Conservation (phyloP, 257 asterid species). For the Gardenia jasminoides region DNA sequence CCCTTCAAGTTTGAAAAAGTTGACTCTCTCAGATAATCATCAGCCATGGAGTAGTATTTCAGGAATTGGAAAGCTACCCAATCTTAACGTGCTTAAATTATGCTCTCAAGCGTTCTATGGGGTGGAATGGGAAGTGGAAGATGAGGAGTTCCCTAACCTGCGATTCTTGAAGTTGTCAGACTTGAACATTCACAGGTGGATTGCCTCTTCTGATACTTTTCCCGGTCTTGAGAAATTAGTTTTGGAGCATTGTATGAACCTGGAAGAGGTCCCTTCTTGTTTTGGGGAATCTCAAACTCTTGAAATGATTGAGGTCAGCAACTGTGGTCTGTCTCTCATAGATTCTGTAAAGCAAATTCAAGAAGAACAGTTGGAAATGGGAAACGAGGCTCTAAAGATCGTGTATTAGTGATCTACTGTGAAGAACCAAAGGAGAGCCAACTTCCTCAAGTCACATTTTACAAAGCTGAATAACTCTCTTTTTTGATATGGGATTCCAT, state of each 20-base stretch:
- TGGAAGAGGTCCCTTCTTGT: slow-evolving; percentile 8
- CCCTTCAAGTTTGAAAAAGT: neutral
- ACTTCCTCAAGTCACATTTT: no score
- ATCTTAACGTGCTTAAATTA: slow-evolving; percentile 19
- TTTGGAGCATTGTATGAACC: neutral
- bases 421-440: no score
- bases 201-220: neutral
- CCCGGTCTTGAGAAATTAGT: slow-evolving; percentile 8
- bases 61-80: slow-evolving; percentile 5
- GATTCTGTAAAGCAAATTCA: no score
- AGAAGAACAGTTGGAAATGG: no score
- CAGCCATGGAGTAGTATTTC: neutral
- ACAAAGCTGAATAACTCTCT: no score
- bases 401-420: no score
- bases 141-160: slow-evolving; percentile 2
- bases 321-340: neutral
- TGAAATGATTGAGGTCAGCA: neutral
- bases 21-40: neutral
- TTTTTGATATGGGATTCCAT: no score
- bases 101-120: neutral
- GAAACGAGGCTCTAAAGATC: no score
- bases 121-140: neutral
- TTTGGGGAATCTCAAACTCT: neutral
- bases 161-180: neutral
- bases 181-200: neutral